A percentile compares a stretch with the other conserved stretches of the same genome.
Conservation (phyloP, 2,329 filamentous ascomycete genomes). For the Periconia digitata region DNA sequence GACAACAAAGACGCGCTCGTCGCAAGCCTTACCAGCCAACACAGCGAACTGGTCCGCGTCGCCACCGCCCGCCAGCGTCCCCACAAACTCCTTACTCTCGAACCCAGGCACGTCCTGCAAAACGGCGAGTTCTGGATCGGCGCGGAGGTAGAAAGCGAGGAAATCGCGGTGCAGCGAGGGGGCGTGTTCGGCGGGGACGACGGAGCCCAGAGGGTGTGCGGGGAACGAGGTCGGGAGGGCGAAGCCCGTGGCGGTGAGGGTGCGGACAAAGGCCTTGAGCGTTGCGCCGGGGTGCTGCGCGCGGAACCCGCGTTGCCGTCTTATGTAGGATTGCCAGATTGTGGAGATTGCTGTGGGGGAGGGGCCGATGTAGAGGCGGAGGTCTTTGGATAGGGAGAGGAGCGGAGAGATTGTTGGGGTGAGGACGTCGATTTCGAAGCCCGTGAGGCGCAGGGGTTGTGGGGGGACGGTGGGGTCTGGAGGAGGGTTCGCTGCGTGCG, state of each 20-base stretch:
- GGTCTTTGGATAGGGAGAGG: constrained; percentile 2
- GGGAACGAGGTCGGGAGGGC: constrained; percentile 10
- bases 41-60: constrained; percentile 15
- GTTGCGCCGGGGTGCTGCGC: no score
- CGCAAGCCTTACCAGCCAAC: constrained; percentile 11
- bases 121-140: constrained; percentile 1
- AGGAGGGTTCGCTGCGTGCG: background rate
- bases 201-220: constrained; percentile 10
- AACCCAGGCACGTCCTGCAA: background rate
- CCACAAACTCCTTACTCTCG: background rate
- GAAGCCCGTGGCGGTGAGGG: constrained; percentile 13
- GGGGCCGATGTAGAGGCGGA: constrained; percentile 2
- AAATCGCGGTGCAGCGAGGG: constrained; percentile 9
- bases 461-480: background rate
- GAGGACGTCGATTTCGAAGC: constrained; percentile 6
- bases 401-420: background rate
- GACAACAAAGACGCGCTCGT: constrained; percentile 13
- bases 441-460: constrained; percentile 1
- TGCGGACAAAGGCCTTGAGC: constrained; percentile 6
- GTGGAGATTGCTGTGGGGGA: background rate
- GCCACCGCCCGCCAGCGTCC: constrained; percentile 1
- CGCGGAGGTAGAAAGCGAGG: constrained; percentile 7
- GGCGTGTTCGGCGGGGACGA: constrained; percentile 9
- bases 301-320: background rate
- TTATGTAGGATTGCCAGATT: constrained; percentile 5